Percentiles rank a stretch among this genome's conserved stretches.
Evolutionary conservation across 2,329 filamentous ascomycete species (phyloP).

Genomic region (Aspergillus candidus): DNA sequence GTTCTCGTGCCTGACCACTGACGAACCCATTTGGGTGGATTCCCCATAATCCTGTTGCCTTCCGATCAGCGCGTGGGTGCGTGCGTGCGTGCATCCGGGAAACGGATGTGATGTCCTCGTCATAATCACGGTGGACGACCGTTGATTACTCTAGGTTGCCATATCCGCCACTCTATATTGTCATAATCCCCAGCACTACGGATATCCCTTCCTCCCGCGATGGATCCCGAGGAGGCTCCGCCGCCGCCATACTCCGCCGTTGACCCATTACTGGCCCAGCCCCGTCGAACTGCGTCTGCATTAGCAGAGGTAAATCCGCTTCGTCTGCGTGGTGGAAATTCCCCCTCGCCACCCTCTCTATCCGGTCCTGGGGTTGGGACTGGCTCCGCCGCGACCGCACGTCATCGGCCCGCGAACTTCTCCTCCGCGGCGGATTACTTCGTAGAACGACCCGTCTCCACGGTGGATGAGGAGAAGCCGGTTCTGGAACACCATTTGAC

Average conservation of each 20-base stretch:
- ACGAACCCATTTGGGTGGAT: too few species aligned
- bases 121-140: conserved; percentile 10
- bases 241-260: conserved; percentile 39
- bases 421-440: conserved; percentile 35
- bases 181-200: background rate
- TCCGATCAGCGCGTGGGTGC: background rate
- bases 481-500: conserved; percentile 33
- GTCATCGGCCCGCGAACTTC: conserved; percentile 26
- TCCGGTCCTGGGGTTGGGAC: conserved; percentile 12
- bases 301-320: conserved; percentile 10
- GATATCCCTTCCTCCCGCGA: conserved; percentile 12
- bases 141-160: conserved; percentile 3
- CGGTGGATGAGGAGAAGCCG: conserved; percentile 18
- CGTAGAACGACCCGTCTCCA: conserved; percentile 27
- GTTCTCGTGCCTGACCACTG: too few species aligned
- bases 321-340: conserved; percentile 18
- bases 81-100: conserved; percentile 3
- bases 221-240: conserved; percentile 36
- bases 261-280: conserved; percentile 29
- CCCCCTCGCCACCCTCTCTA: conserved; percentile 11
- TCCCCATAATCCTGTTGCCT: too few species aligned
- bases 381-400: conserved; percentile 6
- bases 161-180: conserved; percentile 1
- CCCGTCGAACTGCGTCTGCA: conserved; percentile 13
- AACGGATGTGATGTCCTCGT: too few species aligned